phyloP scores from a whole-genome alignment of 495 filamentous ascomycete species.

The Hypoxylon crocopeplum region DNA sequence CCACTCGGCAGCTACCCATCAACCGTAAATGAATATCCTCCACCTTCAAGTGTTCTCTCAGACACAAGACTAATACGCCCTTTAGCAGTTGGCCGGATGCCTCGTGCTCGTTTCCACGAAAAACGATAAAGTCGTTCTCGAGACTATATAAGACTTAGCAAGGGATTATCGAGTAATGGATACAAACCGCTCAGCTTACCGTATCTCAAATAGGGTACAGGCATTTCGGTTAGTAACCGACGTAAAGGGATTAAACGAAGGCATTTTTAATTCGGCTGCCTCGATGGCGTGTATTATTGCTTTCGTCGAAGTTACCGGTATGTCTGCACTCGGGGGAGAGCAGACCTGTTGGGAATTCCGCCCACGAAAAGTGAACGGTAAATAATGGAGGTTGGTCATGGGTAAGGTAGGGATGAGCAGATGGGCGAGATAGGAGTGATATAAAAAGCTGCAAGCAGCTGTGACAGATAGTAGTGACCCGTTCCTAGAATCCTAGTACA shows the following conservation, averaged over 20 bases:
- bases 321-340: slow-evolving; percentile 25
- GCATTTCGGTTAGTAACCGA: slow-evolving; percentile 50
- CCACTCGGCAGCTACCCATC: slow-evolving; percentile 72
- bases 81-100: slow-evolving; percentile 76
- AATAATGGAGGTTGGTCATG: slow-evolving; percentile 33
- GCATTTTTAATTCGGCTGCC: slow-evolving; percentile 46
- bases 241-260: slow-evolving; percentile 58
- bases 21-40: slow-evolving; percentile 76
- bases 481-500: slow-evolving; percentile 19
- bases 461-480: background rate
- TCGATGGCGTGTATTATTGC: slow-evolving; percentile 30
- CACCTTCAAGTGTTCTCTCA: slow-evolving; percentile 70
- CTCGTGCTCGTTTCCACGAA: slow-evolving; percentile 77
- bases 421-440: slow-evolving; percentile 25
- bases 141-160: slow-evolving; percentile 58
- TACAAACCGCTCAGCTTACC: slow-evolving; percentile 47
- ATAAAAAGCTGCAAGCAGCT: slow-evolving; percentile 18
- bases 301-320: slow-evolving; percentile 30
- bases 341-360: slow-evolving; percentile 13
- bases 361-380: slow-evolving; percentile 35
- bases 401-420: slow-evolving; percentile 5
- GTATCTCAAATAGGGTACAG: slow-evolving; percentile 60
- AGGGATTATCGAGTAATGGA: slow-evolving; percentile 1
- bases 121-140: slow-evolving; percentile 78
- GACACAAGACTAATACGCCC: slow-evolving; percentile 76